Conservation (phyloP, 2,329 filamentous ascomycete genomes). For the Monosporascus sp. region DNA sequence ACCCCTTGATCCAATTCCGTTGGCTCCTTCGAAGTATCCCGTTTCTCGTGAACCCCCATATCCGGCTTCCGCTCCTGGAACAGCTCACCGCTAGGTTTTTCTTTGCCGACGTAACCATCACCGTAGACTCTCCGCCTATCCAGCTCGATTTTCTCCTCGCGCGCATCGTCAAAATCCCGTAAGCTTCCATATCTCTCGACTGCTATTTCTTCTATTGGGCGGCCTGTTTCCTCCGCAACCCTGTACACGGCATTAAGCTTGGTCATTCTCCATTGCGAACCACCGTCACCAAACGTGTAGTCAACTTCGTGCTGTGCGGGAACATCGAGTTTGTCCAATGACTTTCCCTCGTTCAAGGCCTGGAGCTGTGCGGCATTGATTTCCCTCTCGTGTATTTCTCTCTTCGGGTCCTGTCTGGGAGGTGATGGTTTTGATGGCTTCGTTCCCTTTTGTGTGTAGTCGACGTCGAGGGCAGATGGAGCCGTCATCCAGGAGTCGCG, state of each 20-base stretch:
- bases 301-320: slow-evolving; percentile 58
- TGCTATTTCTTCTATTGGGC: slow-evolving; percentile 76
- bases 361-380: slow-evolving; percentile 66
- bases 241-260: slow-evolving; percentile 84
- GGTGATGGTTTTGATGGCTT: slow-evolving; percentile 50
- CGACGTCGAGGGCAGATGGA: slow-evolving; percentile 74
- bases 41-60: slow-evolving; percentile 41
- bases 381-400: slow-evolving; percentile 74
- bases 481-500: slow-evolving; percentile 95
- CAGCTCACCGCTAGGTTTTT: slow-evolving; percentile 83
- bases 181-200: slow-evolving; percentile 76
- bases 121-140: slow-evolving; percentile 81
- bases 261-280: slow-evolving; percentile 94
- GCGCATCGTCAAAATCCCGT: slow-evolving; percentile 82
- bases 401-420: slow-evolving; percentile 56
- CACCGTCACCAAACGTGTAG: slow-evolving; percentile 85
- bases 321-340: slow-evolving; percentile 46
- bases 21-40: slow-evolving; percentile 23
- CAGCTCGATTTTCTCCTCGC: slow-evolving; percentile 88
- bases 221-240: slow-evolving; percentile 67
- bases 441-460: slow-evolving; percentile 65
- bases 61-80: slow-evolving; percentile 68
- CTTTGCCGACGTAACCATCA: slow-evolving; percentile 75
- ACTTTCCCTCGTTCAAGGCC: slow-evolving; percentile 54
- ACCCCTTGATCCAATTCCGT: slow-evolving; percentile 48